Conservation (phyloP, 192 early-diverging fungal genomes). For the Backusella luteola region DNA sequence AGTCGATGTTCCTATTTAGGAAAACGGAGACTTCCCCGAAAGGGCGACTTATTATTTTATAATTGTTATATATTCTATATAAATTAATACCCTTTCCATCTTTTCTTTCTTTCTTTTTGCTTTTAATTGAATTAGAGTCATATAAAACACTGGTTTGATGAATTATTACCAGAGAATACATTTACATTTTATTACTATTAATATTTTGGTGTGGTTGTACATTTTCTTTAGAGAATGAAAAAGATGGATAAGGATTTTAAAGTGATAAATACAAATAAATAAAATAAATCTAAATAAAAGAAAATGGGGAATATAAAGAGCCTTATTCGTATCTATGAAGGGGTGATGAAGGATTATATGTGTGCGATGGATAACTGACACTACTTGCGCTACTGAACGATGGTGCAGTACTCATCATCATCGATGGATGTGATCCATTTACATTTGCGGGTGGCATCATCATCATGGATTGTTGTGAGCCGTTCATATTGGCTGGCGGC, state of each 20-base stretch:
- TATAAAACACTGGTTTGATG: too few relatives aligned
- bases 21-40: too few relatives aligned
- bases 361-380: background rate
- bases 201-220: background rate
- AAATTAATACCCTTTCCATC: too few relatives aligned
- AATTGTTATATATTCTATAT: too few relatives aligned
- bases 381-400: background rate
- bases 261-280: background rate
- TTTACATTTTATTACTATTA: background rate
- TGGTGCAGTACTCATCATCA: background rate
- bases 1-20: too few relatives aligned
- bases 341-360: slow-evolving; percentile 6
- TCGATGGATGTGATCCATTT: background rate
- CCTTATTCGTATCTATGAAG: slow-evolving; percentile 9
- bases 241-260: background rate
- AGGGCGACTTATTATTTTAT: too few relatives aligned
- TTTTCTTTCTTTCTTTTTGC: too few relatives aligned
- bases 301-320: background rate
- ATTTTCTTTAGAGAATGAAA: background rate
- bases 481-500: background rate
- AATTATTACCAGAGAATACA: too few relatives aligned
- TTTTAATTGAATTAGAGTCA: too few relatives aligned
- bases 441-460: background rate
- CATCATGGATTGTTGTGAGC: background rate
- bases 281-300: background rate